Conservation (phyloP, 106 monocot species). For the Dioscorea zingiberensis region DNA sequence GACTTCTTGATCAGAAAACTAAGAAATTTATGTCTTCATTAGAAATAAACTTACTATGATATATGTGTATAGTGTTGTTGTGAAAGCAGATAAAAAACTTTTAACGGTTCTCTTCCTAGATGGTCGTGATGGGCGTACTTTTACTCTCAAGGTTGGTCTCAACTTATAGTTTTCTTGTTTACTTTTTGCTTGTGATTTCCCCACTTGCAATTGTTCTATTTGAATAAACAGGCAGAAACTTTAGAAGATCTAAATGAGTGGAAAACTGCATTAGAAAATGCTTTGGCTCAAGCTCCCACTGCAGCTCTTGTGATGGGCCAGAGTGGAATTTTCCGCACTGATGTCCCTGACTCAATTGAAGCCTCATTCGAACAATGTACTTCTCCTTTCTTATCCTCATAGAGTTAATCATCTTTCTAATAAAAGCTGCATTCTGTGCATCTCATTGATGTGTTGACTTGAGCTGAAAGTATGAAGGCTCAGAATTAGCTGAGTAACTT, state of each 20-base stretch:
- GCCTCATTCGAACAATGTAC: conserved; percentile 59
- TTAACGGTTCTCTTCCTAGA: conserved; percentile 84
- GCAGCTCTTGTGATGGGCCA: conserved; percentile 42
- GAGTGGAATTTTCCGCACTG: conserved; percentile 61
- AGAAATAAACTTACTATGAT: conserved; percentile 3
- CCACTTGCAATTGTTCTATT: background rate
- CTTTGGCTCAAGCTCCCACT: conserved; percentile 78
- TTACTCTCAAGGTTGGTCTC: conserved; percentile 66
- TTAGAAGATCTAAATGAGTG: conserved; percentile 81
- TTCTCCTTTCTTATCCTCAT: background rate
- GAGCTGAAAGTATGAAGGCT: no score
- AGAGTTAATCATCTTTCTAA: background rate
- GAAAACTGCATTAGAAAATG: conserved; percentile 88
- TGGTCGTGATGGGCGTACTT: conserved; percentile 81
- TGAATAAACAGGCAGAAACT: conserved; percentile 69
- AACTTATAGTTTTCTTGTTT: background rate
- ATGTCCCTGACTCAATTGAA: conserved; percentile 50
- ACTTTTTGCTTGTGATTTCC: background rate
- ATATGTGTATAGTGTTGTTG: conserved; percentile 57
- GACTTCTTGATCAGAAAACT: background rate
- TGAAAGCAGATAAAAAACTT: conserved; percentile 84
- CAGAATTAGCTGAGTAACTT: no score
- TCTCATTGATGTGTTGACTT: background rate
- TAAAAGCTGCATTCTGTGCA: no score
- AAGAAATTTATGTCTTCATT: background rate